phyloP scores from a whole-genome alignment of 768 basidiomycete genomes.

The Glaciozyma antarctica region DNA sequence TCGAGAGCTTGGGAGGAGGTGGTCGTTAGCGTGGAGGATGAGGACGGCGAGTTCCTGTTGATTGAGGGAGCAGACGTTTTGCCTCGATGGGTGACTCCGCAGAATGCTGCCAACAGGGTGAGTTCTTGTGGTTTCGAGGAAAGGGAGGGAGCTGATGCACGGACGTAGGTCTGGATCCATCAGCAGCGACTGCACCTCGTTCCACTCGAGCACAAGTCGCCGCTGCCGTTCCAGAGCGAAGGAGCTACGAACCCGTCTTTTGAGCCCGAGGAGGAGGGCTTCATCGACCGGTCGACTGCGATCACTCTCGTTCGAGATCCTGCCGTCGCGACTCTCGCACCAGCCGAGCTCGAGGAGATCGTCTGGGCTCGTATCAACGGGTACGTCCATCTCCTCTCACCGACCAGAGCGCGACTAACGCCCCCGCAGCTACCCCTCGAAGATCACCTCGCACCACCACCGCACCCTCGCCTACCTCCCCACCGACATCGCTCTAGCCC shows the following conservation, averaged over 20 bases:
- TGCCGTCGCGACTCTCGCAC: conserved; percentile 51
- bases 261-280: conserved; percentile 49
- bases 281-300: conserved; percentile 50
- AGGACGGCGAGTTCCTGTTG: conserved; percentile 77
- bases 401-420: background rate
- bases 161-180: conserved; percentile 76
- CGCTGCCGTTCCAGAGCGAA: conserved; percentile 42
- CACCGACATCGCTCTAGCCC: conserved; percentile 62
- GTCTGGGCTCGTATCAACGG: conserved; percentile 63
- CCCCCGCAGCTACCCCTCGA: conserved; percentile 21
- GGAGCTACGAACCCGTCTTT: conserved; percentile 5
- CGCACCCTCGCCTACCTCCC: conserved; percentile 70
- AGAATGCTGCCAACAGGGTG: conserved; percentile 87
- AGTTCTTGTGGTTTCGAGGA: conserved; percentile 39
- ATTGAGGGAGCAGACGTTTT: conserved; percentile 90
- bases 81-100: conserved; percentile 82
- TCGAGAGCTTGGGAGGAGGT: conserved; percentile 68
- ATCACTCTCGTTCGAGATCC: conserved; percentile 53
- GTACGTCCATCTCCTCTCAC: conserved; percentile 41
- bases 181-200: conserved; percentile 73
- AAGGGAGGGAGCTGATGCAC: background rate
- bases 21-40: conserved; percentile 58
- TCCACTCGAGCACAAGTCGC: conserved; percentile 65
- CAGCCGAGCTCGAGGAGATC: conserved; percentile 51
- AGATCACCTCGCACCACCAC: conserved; percentile 53